These are phyloP conservation scores for Blastobotrys niveus DNA, from an alignment of 1,139 yeast species.

Conservation along the genomic window DNA sequence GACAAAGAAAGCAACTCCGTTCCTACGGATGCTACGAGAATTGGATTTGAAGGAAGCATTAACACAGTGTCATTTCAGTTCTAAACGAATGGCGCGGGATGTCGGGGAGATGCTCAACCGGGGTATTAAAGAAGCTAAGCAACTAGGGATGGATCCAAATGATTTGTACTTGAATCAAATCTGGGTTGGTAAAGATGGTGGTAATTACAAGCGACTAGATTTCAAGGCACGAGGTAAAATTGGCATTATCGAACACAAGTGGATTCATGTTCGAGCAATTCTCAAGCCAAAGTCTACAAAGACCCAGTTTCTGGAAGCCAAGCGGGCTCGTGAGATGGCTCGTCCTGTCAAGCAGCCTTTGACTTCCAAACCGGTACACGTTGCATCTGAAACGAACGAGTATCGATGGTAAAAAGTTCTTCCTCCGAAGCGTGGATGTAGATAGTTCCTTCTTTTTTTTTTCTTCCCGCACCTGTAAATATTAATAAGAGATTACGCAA, in stretches of 20 bases:
- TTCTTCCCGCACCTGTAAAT: neutral
- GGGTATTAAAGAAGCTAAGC: slow-evolving; percentile 66
- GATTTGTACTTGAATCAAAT: slow-evolving; percentile 69
- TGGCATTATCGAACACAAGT: slow-evolving; percentile 72
- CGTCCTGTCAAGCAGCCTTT: slow-evolving; percentile 28
- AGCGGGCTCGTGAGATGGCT: slow-evolving; percentile 11
- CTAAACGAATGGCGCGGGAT: slow-evolving; percentile 74
- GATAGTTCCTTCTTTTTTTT: slow-evolving; percentile 2
- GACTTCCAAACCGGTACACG: slow-evolving; percentile 26
- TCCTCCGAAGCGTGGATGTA: neutral
- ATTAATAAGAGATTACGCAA: neutral
- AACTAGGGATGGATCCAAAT: slow-evolving; percentile 53
- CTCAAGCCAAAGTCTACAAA: slow-evolving; percentile 46
- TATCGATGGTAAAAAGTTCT: slow-evolving; percentile 35
- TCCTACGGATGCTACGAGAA: slow-evolving; percentile 68
- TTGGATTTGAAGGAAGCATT: slow-evolving; percentile 72
- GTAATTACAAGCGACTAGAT: slow-evolving; percentile 66
- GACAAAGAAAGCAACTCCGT: slow-evolving; percentile 80
- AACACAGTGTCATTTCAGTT: slow-evolving; percentile 85
- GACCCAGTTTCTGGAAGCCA: slow-evolving; percentile 10
- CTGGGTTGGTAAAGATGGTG: slow-evolving; percentile 91
- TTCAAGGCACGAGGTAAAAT: slow-evolving; percentile 86
- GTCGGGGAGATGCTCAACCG: slow-evolving; percentile 67
- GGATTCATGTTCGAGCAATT: slow-evolving; percentile 74
- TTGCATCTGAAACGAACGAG: slow-evolving; percentile 23